These are phyloP conservation scores for Camelina sativa DNA, from an alignment of 345 rosid species.

Conservation along the genomic window DNA sequence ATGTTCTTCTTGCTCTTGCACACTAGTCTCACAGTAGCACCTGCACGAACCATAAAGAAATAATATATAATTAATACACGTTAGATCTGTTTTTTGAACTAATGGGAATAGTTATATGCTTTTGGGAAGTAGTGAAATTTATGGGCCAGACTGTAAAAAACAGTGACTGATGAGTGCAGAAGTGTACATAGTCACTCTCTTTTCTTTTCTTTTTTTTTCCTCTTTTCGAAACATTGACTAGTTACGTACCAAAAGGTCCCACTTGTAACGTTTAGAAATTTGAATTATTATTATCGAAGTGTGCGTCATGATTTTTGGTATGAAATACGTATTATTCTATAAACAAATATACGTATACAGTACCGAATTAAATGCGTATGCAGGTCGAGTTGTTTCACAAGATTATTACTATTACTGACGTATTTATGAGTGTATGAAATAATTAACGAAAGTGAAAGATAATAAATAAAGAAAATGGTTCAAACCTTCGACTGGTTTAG, in stretches of 20 bases:
- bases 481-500: constrained; percentile 64
- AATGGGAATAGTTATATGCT: background rate
- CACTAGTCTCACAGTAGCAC: constrained; percentile 65
- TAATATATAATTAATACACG: background rate
- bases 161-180: constrained; percentile 38
- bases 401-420: background rate
- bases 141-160: constrained; percentile 33
- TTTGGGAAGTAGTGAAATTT: constrained; percentile 8
- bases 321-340: background rate
- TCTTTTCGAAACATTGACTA: constrained; percentile 23
- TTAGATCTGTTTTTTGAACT: constrained; percentile 17
- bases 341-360: constrained; percentile 3
- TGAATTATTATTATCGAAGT: constrained; percentile 35
- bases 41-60: constrained; percentile 39
- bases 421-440: background rate
- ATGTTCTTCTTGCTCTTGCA: constrained; percentile 69
- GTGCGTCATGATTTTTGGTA: constrained; percentile 23
- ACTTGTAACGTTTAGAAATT: constrained; percentile 34
- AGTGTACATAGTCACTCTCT: constrained; percentile 15
- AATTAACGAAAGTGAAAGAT: constrained; percentile 2
- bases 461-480: background rate
- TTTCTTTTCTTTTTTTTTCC: background rate
- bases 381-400: background rate
- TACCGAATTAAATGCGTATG: constrained; percentile 4
- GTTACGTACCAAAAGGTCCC: constrained; percentile 31